Conservation (phyloP, 1,284 basidiomycete genomes). For the Trichosporon asahii region DNA sequence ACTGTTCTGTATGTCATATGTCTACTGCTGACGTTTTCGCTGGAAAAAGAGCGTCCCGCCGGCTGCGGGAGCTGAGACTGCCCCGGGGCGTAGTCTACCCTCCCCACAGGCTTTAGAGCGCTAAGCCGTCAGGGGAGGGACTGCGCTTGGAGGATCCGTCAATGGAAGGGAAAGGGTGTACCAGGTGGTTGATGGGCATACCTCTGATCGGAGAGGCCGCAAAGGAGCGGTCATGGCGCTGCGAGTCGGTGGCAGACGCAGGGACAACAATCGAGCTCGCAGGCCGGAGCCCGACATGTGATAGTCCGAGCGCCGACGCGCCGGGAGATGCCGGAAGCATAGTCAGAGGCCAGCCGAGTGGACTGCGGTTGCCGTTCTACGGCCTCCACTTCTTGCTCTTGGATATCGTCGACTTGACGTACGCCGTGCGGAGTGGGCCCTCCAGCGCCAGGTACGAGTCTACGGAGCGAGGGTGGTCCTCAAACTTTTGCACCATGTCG, state of each 20-base stretch:
- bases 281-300: background rate
- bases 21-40: background rate
- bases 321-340: background rate
- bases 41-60: background rate
- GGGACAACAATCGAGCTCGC: background rate
- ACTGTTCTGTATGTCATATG: background rate
- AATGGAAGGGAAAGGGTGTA: background rate
- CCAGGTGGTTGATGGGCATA: background rate
- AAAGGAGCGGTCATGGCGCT: background rate
- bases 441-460: constrained; percentile 43
- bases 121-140: background rate
- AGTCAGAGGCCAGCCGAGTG: background rate
- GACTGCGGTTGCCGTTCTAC: background rate
- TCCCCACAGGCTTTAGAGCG: background rate
- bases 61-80: background rate
- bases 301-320: background rate
- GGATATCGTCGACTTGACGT: constrained; percentile 4
- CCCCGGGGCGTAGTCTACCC: background rate
- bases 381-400: constrained; percentile 9
- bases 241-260: background rate
- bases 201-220: background rate
- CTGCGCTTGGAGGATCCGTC: background rate
- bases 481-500: constrained; percentile 40
- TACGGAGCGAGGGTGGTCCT: constrained; percentile 34
- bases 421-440: constrained; percentile 16